phyloP scores from a whole-genome alignment of 83 land plant species.

The Picea abies region DNA sequence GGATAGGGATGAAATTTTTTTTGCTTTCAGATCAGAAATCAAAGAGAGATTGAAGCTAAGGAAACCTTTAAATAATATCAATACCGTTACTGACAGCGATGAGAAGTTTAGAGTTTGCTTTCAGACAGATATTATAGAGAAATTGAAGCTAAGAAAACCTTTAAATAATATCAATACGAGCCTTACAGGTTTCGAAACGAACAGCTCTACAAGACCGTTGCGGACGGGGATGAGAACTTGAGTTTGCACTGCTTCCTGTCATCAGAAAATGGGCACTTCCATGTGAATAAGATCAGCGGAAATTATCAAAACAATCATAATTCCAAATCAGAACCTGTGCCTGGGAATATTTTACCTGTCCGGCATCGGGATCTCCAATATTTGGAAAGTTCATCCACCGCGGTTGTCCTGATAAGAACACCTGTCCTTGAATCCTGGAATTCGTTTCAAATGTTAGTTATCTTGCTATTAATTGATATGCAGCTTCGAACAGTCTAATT shows the following conservation, averaged over 20 bases:
- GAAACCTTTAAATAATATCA: not conserved
- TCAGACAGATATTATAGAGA: not conserved
- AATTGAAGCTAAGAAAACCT: not conserved
- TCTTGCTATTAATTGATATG: too few species aligned
- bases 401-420: conserved; percentile 49
- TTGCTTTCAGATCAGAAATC: too few species aligned
- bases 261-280: not conserved
- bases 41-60: too few species aligned
- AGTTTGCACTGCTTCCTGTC: conserved; percentile 28
- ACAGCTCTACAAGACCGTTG: conserved; percentile 52
- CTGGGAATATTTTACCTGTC: not conserved
- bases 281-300: not conserved
- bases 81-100: conserved; percentile 42
- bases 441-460: not conserved
- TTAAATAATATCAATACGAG: not conserved
- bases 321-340: not conserved
- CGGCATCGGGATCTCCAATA: conserved; percentile 22
- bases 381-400: conserved; percentile 44
- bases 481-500: too few species aligned
- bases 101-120: conserved; percentile 23
- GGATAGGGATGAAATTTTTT: too few species aligned
- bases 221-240: conserved; percentile 46
- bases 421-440: conserved; percentile 43
- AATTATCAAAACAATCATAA: not conserved
- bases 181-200: conserved; percentile 48